Evolutionary conservation across 176 grass and related monocot genomes (phyloP), one percentile per base, ranked within the genome.

Genomic region (Cymbopogon citratus): DNA sequence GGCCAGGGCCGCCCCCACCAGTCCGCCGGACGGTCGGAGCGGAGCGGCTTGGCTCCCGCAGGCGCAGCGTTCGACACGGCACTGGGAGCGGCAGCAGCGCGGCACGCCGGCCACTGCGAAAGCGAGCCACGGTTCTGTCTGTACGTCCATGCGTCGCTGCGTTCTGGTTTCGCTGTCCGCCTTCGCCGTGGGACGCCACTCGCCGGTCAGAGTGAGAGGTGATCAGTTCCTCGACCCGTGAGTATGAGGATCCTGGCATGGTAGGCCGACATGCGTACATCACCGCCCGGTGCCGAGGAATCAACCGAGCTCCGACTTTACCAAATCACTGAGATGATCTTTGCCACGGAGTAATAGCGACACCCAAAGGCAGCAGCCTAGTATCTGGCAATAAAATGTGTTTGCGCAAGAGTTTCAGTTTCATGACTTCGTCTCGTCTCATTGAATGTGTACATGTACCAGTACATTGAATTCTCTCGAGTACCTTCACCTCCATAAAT

Each of bases 381-480:
- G 31, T 62, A 3, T 61, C 23, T 63, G 51, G 64, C 77, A 71
- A 76, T 85, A 57, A 85, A 77, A 76, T 63, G 54, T 16, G 36
- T 52, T 56, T 16, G 29, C 11, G 0, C 29, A 24, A 69, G 45
- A 3, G 78, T 69, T 69, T 18, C 46, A 27, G 64, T 18, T 69
- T 38, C 78, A 69, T 67, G 27, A 51, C 45, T 56, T 69, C 7
- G 12, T 7, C 56, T 69, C 7, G 12, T 7, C 56, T 5, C 45
- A 85, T 82, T 89, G 46, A 89, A 85, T 85, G 87, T 63, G 64
- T 7, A 57, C 71, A 85, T 63, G 71, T 3, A 65, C 46, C 31
- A 85, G 72, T 73, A 73, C 46, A 85, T 78, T 89, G 66, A 85
- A 89, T 77, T 66, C 41, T 71, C 78, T 71, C 27, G 65, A 35